phyloP scores from a whole-genome alignment of 768 basidiomycete species.

The Termitomyces heimii region DNA sequence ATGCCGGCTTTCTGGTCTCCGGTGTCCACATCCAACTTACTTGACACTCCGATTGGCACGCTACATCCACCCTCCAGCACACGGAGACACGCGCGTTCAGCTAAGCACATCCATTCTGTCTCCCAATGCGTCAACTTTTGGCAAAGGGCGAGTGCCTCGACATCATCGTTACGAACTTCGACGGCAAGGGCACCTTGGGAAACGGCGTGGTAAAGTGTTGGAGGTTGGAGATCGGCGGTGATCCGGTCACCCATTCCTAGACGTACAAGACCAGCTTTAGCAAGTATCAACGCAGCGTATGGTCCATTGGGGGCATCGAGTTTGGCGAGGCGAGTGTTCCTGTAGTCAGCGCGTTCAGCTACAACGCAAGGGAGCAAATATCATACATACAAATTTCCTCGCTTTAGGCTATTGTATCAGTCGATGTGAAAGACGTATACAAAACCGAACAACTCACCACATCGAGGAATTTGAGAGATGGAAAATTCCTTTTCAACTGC shows the following conservation, averaged over 20 bases:
- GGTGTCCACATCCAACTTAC: conserved; percentile 33
- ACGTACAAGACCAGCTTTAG: conserved; percentile 87
- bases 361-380: conserved; percentile 2
- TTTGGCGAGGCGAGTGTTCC: conserved; percentile 88
- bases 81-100: conserved; percentile 85
- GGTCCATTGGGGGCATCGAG: conserved; percentile 78
- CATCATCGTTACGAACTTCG: conserved; percentile 73
- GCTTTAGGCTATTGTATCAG: conserved; percentile 30
- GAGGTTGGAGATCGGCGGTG: conserved; percentile 67
- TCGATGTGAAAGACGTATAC: not conserved
- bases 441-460: conserved; percentile 54
- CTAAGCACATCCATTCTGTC: conserved; percentile 71
- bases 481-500: conserved; percentile 76
- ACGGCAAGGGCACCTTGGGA: conserved; percentile 91
- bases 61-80: conserved; percentile 96
- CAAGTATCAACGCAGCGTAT: conserved; percentile 87
- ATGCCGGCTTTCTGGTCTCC: conserved; percentile 21
- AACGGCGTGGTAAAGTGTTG: conserved; percentile 81
- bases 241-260: conserved; percentile 70
- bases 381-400: conserved; percentile 76
- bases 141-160: conserved; percentile 56
- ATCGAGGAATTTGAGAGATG: conserved; percentile 74
- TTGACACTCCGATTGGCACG: conserved; percentile 86
- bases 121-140: conserved; percentile 65
- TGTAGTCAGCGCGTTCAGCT: conserved; percentile 20